A percentile compares a stretch with the other conserved stretches of the same genome.
These are phyloP conservation scores for Diplodia sapinea DNA, from an alignment of 2,329 filamentous ascomycete species.

Conservation along the genomic window DNA sequence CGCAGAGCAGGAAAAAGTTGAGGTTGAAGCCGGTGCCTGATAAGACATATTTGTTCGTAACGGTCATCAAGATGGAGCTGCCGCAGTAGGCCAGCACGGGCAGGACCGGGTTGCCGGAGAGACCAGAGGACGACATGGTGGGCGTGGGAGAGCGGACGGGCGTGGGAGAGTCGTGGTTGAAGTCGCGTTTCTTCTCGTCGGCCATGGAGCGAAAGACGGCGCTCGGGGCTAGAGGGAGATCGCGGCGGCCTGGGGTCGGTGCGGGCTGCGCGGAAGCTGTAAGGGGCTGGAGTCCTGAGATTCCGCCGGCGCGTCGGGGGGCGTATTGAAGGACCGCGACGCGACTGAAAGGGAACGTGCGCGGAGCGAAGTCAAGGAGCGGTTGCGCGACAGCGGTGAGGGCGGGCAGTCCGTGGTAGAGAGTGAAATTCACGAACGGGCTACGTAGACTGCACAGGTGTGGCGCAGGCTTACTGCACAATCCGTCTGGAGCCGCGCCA, in stretches of 20 bases:
- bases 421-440: constrained; percentile 4
- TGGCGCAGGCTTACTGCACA: constrained; percentile 22
- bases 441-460: constrained; percentile 14
- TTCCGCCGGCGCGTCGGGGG: constrained; percentile 22
- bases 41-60: constrained; percentile 99
- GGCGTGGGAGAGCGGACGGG: constrained; percentile 59
- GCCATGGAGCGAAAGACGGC: constrained; percentile 64
- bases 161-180: constrained; percentile 48
- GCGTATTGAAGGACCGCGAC: constrained; percentile 13
- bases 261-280: constrained; percentile 25
- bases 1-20: constrained; percentile 90
- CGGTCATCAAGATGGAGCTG: constrained; percentile 98
- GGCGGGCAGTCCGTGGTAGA: neutral
- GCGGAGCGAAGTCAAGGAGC: neutral
- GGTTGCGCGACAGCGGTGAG: neutral
- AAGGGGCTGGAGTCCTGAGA: constrained; percentile 26
- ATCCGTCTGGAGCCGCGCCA: neutral
- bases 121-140: constrained; percentile 50
- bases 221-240: constrained; percentile 21
- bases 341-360: constrained; percentile 12
- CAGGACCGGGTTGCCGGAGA: constrained; percentile 75
- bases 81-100: constrained; percentile 90
- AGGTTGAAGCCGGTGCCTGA: constrained; percentile 91
- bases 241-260: constrained; percentile 15
- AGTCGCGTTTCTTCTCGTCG: constrained; percentile 83